These are phyloP conservation scores for Acanthamoeba healyi DNA, from an alignment of 208 protist species.

Conservation along the genomic window DNA sequence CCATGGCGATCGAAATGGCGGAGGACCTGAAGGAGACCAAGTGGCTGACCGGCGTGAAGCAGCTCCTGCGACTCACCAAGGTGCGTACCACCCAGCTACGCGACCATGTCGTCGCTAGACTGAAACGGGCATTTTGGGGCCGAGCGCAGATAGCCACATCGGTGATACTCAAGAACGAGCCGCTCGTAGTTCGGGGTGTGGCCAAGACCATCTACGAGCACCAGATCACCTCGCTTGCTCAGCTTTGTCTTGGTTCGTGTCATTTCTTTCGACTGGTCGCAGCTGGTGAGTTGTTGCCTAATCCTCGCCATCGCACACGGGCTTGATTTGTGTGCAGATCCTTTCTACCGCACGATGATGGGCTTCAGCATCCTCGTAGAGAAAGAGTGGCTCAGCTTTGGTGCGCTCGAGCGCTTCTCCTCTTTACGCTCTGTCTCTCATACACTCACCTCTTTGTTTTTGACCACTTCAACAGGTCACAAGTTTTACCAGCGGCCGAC, in stretches of 20 bases:
- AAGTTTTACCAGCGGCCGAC: constrained; percentile 24
- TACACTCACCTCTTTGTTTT: not conserved
- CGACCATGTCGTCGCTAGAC: not conserved
- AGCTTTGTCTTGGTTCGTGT: constrained; percentile 39
- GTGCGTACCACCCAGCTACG: not conserved
- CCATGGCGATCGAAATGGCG: not conserved
- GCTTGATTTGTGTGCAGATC: constrained; percentile 83
- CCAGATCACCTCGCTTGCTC: constrained; percentile 42
- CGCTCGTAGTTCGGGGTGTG: constrained; percentile 7
- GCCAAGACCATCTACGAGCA: constrained; percentile 6
- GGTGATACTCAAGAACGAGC: not conserved
- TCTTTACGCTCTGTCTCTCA: not conserved
- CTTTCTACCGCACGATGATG: constrained; percentile 94
- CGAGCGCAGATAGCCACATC: constrained; percentile 1
- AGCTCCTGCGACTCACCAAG: constrained; percentile 29
- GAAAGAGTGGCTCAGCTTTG: constrained; percentile 94
- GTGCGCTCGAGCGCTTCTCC: constrained; percentile 32
- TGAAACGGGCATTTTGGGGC: not conserved
- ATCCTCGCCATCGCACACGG: not conserved
- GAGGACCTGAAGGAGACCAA: constrained; percentile 44
- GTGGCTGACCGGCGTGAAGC: constrained; percentile 19
- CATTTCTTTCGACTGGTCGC: not conserved
- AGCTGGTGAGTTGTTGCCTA: not conserved
- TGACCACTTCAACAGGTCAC: not conserved
- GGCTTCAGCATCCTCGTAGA: constrained; percentile 94